Evolutionary conservation across 768 basidiomycete species (phyloP), one percentile per base, ranked within the genome.

Genomic region (Fomitopsis serialis): DNA sequence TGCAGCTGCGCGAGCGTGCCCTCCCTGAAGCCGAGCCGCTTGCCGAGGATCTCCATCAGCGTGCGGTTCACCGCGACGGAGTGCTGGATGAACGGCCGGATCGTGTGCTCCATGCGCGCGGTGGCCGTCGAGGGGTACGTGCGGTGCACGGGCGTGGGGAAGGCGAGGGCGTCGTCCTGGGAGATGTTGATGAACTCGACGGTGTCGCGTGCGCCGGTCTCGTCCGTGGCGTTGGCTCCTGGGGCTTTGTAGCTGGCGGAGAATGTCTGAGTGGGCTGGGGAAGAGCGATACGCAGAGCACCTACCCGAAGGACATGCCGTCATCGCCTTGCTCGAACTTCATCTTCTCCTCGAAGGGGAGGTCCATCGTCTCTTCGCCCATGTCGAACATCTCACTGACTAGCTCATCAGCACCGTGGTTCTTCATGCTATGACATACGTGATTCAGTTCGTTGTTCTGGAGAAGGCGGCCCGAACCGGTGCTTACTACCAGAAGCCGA

Each of bases 401-500:
- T 49, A 68, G 69, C 29, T 61, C 42, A 3, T 74, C 71, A 11
- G 65, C 64, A 3, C 68, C 72, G 50, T 77, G 73, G 57, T 77
- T 73, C 61, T 75, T 74, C 27, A 77, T 63, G 48, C 74, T 76
- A 49, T 22, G 13, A 19, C 13, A 17, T 19, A 27, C 25, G 12
- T 11, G 11, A 32, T 7, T 49, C n/a, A 43, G 32, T 11, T 40
- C n/a, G 29, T 32, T 5, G 11, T 11, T 6, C 44, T 32, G 22
- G 3, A 32, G 29, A 11, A 32, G 29, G 6, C 6, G 29, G 21
- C 19, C 4, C 21, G 29, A 5, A 32, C 6, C 6, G 5, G n/a
- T 40, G 46, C 52, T n/a, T 43, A 78, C 75, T 79, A 80, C 74
- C 78, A 80, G 62, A 80, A 80, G 0, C 79, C 79, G 5, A 79